Evolutionary conservation across 2,329 filamentous ascomycete genomes (phyloP).

Genomic region (Ceratocystis harringtonii): DNA sequence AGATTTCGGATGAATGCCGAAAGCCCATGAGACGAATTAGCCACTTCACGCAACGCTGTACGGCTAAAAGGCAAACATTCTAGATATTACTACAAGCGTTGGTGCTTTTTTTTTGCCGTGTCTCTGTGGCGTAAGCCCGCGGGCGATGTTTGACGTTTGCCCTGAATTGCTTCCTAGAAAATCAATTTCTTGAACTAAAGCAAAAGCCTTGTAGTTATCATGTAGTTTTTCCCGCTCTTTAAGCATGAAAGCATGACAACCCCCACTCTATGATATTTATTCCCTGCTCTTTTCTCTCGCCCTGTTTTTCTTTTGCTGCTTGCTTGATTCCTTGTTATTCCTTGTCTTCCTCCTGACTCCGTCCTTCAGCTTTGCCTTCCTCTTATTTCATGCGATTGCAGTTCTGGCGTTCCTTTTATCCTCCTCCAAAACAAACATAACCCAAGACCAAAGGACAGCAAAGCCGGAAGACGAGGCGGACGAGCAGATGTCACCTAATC

Average conservation of each 20-base stretch:
- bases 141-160: background rate
- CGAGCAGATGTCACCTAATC: background rate
- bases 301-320: background rate
- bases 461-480: too few relatives aligned
- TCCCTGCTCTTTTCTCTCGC: slow-evolving; percentile 2
- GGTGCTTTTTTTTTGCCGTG: too few relatives aligned
- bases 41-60: too few relatives aligned
- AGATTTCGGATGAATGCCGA: background rate
- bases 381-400: background rate
- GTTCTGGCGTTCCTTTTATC: background rate
- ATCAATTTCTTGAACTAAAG: background rate
- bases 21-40: background rate
- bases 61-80: too few relatives aligned
- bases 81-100: too few relatives aligned
- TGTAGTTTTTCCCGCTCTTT: background rate
- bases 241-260: background rate
- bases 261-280: background rate
- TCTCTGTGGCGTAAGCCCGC: too few relatives aligned
- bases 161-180: background rate
- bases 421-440: background rate
- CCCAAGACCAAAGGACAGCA: background rate
- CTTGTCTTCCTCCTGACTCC: background rate
- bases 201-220: background rate
- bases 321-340: background rate
- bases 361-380: background rate